Base-by-base conservation (phyloP, 169 alveolate genomes). In the Neospora caninum region DNA sequence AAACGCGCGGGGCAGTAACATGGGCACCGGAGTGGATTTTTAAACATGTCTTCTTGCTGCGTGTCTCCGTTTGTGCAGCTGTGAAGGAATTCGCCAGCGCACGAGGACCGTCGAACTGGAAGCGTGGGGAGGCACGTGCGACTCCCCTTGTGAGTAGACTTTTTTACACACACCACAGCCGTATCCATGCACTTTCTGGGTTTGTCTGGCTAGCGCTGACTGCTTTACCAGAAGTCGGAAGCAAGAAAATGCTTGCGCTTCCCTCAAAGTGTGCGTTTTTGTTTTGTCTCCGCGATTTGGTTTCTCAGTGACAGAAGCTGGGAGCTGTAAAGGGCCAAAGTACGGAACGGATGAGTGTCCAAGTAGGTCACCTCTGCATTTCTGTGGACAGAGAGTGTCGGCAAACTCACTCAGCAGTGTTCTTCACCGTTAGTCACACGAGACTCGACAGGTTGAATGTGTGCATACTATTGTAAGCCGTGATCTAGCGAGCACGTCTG, bases 281-380 rank as follows among this genome's bases (percentile, higher is more conserved):
- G 10, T 64, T 13, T n/a, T n/a, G n/a, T n/a, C 78, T 20, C 2
- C 25, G 78, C 78, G 31, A n/a, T 25, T 82, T 18, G 38, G 58
- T 82, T 29, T 25, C 38, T 16, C 89, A 82, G 89, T 41, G 41
- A 42, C 38, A 39, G 69, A 82, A 82, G 89, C 89, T 7, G 89
- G 67, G 27, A 82, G 67, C 69, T 82, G 89, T 69, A 25, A 82
- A 36, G 89, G 89, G 36, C 89, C 89, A 36, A 82, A 82, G 67
- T 82, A 82, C 70, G 89, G 89, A 25, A 82, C 89, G n/a, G 89
- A 82, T 36, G 67, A 39, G 41, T 82, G 89, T 36, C 89, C 89
- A 45, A 45, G 89, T 82, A 82, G 38, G 89, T 69, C 80, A 69
- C 18, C 80, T 13, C 27, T 49, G 58, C 18, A 49, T 0, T 49